phyloP scores from a whole-genome alignment of 306 rosid genomes.

The Herpetospermum pedunculosum region DNA sequence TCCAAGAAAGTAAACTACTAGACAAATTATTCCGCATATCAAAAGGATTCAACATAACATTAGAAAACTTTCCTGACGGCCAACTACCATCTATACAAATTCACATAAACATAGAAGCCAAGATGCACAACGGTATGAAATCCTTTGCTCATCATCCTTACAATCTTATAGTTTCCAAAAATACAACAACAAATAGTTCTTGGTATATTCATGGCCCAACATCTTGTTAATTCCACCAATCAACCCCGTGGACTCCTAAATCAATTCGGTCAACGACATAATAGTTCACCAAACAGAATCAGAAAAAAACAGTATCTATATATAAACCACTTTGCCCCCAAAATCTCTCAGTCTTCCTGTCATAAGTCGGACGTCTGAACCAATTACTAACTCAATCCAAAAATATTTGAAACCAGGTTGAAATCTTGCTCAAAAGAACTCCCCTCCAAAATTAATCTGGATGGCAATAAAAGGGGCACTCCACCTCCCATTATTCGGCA shows the following conservation, averaged over 20 bases:
- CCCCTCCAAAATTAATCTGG: neutral
- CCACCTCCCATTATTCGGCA: neutral
- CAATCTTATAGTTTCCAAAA: neutral
- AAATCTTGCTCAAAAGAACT: neutral
- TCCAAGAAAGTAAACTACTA: neutral
- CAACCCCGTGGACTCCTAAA: neutral
- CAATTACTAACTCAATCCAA: neutral
- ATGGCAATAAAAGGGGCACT: neutral
- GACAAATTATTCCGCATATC: neutral
- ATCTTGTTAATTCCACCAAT: neutral
- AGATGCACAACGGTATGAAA: neutral
- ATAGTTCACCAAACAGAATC: neutral
- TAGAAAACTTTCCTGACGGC: neutral
- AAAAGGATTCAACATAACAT: neutral
- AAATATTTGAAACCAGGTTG: neutral
- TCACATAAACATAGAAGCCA: neutral
- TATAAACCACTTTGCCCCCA: neutral
- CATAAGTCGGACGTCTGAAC: neutral
- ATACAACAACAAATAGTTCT: neutral
- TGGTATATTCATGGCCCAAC: neutral
- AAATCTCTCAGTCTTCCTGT: neutral
- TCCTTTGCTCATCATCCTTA: neutral
- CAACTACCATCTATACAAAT: neutral
- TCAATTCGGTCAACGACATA: neutral
- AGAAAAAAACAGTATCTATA: neutral